Evolutionary conservation across 2,329 filamentous ascomycete genomes (phyloP).

Genomic region (Trichoderma sp.): DNA sequence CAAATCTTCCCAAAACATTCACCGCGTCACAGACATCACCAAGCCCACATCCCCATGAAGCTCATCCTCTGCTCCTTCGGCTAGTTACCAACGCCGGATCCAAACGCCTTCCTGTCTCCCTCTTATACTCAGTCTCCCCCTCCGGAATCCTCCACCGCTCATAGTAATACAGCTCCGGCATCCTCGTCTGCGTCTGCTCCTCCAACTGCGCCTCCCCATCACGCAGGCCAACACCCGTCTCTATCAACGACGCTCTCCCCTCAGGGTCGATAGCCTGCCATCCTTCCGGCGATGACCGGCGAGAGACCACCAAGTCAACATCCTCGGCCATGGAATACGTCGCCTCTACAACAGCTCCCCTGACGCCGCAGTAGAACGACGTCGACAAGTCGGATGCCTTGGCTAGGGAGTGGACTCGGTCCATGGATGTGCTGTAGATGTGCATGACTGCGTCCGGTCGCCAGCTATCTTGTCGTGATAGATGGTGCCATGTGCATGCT

Average conservation of each 20-base stretch:
- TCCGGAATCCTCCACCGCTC: neutral
- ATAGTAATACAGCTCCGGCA: constrained; percentile 26
- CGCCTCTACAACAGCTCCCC: constrained; percentile 47
- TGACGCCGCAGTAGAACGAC: constrained; percentile 49
- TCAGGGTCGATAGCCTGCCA: constrained; percentile 24
- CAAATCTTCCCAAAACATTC: neutral
- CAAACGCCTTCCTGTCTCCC: neutral
- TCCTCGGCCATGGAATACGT: constrained; percentile 31
- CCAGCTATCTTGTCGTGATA: constrained; percentile 43
- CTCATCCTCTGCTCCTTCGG: neutral
- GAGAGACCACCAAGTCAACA: neutral
- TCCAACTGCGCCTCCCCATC: constrained; percentile 22
- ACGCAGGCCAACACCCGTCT: constrained; percentile 33
- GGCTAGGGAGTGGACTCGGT: constrained; percentile 46
- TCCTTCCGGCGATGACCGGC: constrained; percentile 25
- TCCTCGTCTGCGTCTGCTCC: constrained; percentile 16
- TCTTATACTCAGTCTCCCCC: neutral
- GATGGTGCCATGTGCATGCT: constrained; percentile 48
- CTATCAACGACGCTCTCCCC: constrained; percentile 29
- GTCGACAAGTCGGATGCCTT: constrained; percentile 46
- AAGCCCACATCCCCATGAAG: too few relatives aligned
- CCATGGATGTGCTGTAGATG: constrained; percentile 35
- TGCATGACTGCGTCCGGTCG: constrained; percentile 50
- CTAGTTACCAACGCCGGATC: constrained; percentile 8
- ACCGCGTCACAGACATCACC: too few relatives aligned